Evolutionary conservation across 2,329 filamentous ascomycete species (phyloP), one percentile per base, ranked within the genome.

Genomic region (Sphaerulina populicola): DNA sequence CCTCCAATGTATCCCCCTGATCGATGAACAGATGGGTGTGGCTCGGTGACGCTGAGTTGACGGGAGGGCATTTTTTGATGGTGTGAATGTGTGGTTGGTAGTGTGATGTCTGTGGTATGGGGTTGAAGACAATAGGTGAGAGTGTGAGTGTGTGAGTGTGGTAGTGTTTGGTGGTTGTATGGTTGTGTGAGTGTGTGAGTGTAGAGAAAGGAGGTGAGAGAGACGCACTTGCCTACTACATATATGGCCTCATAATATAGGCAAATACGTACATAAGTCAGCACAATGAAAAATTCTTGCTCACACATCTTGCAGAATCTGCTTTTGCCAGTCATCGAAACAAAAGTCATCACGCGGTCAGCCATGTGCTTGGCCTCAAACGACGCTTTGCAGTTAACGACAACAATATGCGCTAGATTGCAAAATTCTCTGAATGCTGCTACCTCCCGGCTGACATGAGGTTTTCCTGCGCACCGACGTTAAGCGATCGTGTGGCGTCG

Each of bases 1-100:
- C 73, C 68, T 71, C 74, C 70, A 62, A 76, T 72, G 63, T 76
- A 74, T 59, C 66, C 68, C 36, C 60, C 58, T 18, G 54, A 57
- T 51, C 72, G 68, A 49, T 74, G 72, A 60, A 79, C 72, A 48
- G 78, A 77, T 15, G 79, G 80, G 68, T 82, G 79, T 56, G 80
- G 79, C 64, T 83, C 79, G 66, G 77, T 73, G 64, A 82, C 74
- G 62, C 72, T 73, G 72, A 78, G 80, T 61, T 58, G 61, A 47
- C 60, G 62, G 33, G 70, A 49, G 29, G 49, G 58, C 63, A 66
- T 68, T 51, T 68, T 51, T 57, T 49, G 53, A 30, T 51, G 42
- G 31, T 11, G 31, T 35, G 31, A 6, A 33, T 52, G 44, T 44
- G 47, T 51, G 47, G 48, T 36, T 46, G 39, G 45, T 50, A 30